These are phyloP conservation scores for Citrullus colocynthis DNA, from an alignment of 306 rosid species.

Conservation along the genomic window DNA sequence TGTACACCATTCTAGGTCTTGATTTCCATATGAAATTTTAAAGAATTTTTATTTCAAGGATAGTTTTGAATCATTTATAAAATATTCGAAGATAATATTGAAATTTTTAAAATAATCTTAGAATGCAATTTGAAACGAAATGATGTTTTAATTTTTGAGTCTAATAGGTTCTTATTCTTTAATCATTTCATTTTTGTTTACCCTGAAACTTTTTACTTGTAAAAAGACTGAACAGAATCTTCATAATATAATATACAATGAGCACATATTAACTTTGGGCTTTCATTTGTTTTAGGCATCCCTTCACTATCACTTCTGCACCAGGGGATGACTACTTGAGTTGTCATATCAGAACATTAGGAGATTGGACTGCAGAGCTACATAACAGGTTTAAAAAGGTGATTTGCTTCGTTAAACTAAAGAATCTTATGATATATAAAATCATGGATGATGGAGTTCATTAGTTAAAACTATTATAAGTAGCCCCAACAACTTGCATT, in stretches of 20 bases:
- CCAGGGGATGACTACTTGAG: constrained; percentile 88
- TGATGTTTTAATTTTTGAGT: too few species aligned
- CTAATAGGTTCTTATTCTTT: too few species aligned
- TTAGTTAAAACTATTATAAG: too few species aligned
- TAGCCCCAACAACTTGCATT: too few species aligned
- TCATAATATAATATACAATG: neutral
- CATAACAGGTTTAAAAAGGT: constrained; percentile 50
- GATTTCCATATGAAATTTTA: too few species aligned
- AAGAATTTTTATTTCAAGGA: too few species aligned
- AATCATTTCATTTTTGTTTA: too few species aligned
- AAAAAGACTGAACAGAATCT: neutral
- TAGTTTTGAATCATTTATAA: too few species aligned
- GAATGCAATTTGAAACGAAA: neutral
- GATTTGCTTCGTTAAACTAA: neutral
- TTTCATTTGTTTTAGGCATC: constrained; percentile 49
- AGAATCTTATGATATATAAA: neutral
- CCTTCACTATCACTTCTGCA: constrained; percentile 91
- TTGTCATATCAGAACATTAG: constrained; percentile 62
- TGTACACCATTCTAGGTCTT: too few species aligned
- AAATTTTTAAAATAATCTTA: too few species aligned
- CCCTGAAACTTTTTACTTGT: neutral
- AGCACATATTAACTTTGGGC: neutral
- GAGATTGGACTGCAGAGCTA: constrained; percentile 90
- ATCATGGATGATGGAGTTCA: neutral
- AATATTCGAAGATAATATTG: too few species aligned